Conservation (phyloP, 805 yeast genomes). For the Schwanniomyces pseudopolymorphus region DNA sequence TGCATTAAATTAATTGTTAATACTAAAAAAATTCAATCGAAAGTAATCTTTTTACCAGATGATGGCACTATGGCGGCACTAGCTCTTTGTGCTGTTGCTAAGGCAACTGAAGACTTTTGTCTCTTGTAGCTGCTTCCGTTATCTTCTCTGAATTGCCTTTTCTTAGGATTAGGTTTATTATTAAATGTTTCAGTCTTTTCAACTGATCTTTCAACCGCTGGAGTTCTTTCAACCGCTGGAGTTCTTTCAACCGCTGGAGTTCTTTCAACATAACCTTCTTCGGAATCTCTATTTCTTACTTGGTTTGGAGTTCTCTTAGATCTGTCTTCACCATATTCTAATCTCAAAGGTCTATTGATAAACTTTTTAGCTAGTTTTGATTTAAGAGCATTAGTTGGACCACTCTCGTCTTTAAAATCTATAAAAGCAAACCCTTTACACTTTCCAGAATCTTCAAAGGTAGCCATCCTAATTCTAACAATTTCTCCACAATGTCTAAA, state of each 20-base stretch:
- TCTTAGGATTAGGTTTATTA: constrained; percentile 10
- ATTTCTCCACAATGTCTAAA: constrained; percentile 93
- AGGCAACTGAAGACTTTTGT: constrained; percentile 76
- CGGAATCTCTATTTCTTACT: constrained; percentile 3
- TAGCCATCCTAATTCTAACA: constrained; percentile 84
- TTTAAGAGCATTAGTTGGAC: constrained; percentile 79
- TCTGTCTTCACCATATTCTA: constrained; percentile 96
- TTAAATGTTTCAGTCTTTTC: not conserved
- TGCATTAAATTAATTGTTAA: not conserved
- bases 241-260: too few relatives aligned
- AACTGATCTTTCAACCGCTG: not conserved
- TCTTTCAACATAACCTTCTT: constrained; percentile 8
- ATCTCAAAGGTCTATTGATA: constrained; percentile 71
- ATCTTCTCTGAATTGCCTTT: constrained; percentile 12
- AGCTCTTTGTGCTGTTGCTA: constrained; percentile 86
- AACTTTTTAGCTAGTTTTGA: constrained; percentile 66
- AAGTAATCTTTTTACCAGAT: constrained; percentile 81
- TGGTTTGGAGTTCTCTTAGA: constrained; percentile 61
- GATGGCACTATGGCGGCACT: constrained; percentile 87
- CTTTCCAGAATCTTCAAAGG: constrained; percentile 95
- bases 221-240: constrained; percentile 9
- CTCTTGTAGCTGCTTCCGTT: constrained; percentile 44
- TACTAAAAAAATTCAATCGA: constrained; percentile 48
- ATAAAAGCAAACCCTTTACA: constrained; percentile 96
- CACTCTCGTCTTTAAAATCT: constrained; percentile 77